Conservation (phyloP, 106 monocot species). For the Xerophyta viscosa region DNA sequence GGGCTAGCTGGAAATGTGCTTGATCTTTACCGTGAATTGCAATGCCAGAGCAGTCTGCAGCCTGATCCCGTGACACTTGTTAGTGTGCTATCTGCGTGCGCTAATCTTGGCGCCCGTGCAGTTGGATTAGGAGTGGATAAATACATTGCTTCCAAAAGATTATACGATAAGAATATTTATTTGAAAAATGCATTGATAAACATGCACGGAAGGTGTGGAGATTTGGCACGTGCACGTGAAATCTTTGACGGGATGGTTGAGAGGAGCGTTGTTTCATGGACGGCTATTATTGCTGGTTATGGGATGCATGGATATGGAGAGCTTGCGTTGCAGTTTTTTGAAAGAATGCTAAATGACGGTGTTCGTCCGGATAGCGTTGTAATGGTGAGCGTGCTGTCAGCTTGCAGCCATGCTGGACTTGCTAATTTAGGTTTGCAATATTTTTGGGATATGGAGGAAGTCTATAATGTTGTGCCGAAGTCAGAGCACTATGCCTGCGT, state of each 20-base stretch:
- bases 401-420: slow-evolving; percentile 74
- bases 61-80: slow-evolving; percentile 67
- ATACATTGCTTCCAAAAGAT: not conserved
- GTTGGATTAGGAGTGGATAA: slow-evolving; percentile 38
- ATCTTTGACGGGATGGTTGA: slow-evolving; percentile 48
- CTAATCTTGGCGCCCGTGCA: slow-evolving; percentile 41
- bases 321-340: slow-evolving; percentile 34
- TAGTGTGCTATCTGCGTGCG: slow-evolving; percentile 54
- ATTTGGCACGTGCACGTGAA: slow-evolving; percentile 30
- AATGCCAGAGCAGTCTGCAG: slow-evolving; percentile 3
- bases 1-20: slow-evolving; percentile 37
- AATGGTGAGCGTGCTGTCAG: slow-evolving; percentile 61
- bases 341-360: slow-evolving; percentile 30
- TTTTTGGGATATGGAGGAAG: slow-evolving; percentile 36
- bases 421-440: slow-evolving; percentile 33
- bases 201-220: slow-evolving; percentile 64
- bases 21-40: slow-evolving; percentile 34
- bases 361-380: slow-evolving; percentile 50
- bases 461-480: slow-evolving; percentile 20
- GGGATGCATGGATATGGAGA: slow-evolving; percentile 60
- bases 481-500: slow-evolving; percentile 70
- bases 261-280: slow-evolving; percentile 66
- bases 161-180: slow-evolving; percentile 20
- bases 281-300: slow-evolving; percentile 51
- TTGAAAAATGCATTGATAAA: slow-evolving; percentile 59